Base-by-base conservation (phyloP, 2,329 filamentous ascomycete species). In the Colletotrichum cordylinicola region DNA sequence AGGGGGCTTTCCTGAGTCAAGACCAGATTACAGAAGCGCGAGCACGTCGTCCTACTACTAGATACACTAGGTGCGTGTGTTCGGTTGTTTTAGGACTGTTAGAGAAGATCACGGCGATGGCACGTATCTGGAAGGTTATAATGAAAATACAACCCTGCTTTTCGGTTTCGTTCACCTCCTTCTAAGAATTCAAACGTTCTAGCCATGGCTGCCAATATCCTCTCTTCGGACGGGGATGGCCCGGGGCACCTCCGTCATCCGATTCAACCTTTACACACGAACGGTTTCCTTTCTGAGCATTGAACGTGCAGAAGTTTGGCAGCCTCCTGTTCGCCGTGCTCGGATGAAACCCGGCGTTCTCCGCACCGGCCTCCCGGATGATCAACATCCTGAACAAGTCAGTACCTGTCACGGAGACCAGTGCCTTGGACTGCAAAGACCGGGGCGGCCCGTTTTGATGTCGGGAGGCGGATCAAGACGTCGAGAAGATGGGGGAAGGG, bases 1-100 rank as follows among this genome's bases (percentile, higher is more conserved):
- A 16, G 90, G 90, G 5, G 87, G 88, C 0, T 92, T 90, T 77
- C 89, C 90, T 6, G 89, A 88, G 9, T 86, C 86, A 0, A 81
- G 83, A 33, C 80, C 79, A 4, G 85, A 88, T 37, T 87, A 87
- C 79, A 77, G 82, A 29, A 82, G 82, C 12, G 84, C 81, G 1
- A 86, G 84, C 58, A 80, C 82, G 12, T 52, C 43, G n/a, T 87
- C 86, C 74, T 88, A 88, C 64, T 84, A 80, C 58, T 76, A 76
- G 70, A 21, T 27, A 31, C 66, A 24, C 39, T 39, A 64, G 39
- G 56, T 43, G 12, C 69, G 62, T 73, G 31, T 69, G 64, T 39
- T 64, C 55, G 31, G 39, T 31, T 65, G 58, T 74, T 65, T 69
- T 39, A 68, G 43, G 21, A 65, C 48, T 27, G 58, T 76, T 69